These are phyloP conservation scores for Litchi chinensis DNA, from an alignment of 345 rosid species.

Conservation along the genomic window DNA sequence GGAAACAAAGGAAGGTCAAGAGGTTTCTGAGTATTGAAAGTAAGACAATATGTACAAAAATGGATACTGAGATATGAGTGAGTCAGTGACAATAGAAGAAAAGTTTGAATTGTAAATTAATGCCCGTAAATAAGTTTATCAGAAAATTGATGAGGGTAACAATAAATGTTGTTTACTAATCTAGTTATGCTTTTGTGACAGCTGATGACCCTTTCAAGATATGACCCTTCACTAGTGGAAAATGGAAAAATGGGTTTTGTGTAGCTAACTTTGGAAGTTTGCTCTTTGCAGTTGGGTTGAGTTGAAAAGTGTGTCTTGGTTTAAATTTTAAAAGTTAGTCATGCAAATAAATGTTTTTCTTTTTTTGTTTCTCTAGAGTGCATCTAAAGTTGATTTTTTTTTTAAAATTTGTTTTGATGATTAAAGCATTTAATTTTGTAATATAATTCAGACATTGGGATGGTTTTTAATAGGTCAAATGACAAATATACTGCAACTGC, in stretches of 20 bases:
- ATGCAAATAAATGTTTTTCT: neutral
- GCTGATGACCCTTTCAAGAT: neutral
- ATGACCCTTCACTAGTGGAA: neutral
- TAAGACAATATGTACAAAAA: neutral
- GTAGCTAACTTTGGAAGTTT: neutral
- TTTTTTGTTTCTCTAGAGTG: neutral
- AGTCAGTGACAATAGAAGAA: neutral
- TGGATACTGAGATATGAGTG: neutral
- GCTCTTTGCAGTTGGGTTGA: neutral
- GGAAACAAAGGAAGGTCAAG: neutral
- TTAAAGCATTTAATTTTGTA: neutral
- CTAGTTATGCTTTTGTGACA: neutral
- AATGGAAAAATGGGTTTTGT: neutral
- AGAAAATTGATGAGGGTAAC: neutral
- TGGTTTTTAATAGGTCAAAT: no score
- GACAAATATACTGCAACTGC: neutral
- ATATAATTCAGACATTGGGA: neutral
- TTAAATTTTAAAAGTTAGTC: slow-evolving; percentile 2
- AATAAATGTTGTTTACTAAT: neutral
- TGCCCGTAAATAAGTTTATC: neutral
- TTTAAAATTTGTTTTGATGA: neutral
- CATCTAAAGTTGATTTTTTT: neutral
- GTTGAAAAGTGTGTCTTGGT: slow-evolving; percentile 8
- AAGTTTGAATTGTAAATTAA: neutral
- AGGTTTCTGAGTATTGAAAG: neutral